phyloP scores from a whole-genome alignment of 176 grass and related monocot genomes.

The Aechmea fasciata region DNA sequence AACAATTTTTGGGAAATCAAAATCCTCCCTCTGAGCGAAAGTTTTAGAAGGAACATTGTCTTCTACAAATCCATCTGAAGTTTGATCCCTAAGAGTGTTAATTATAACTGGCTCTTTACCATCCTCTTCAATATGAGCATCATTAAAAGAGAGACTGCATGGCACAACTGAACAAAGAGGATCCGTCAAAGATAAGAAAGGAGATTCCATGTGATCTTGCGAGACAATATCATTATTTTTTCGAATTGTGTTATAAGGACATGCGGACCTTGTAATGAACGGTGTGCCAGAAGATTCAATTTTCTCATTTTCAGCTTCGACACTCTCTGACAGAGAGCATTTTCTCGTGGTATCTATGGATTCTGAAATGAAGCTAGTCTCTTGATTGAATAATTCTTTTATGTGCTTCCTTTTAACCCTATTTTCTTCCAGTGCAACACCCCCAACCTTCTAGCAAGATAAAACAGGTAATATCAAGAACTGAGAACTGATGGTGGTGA shows the following conservation, averaged over 20 bases:
- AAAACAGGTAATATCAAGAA: slow-evolving; percentile 1
- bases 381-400: slow-evolving; percentile 34
- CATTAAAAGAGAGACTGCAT: slow-evolving; percentile 59
- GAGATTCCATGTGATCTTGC: slow-evolving; percentile 28
- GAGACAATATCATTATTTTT: slow-evolving; percentile 16
- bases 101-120: slow-evolving; percentile 14
- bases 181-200: slow-evolving; percentile 46
- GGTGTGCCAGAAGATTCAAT: slow-evolving; percentile 54
- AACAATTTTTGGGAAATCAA: slow-evolving; percentile 20
- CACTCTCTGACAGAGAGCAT: slow-evolving; percentile 24
- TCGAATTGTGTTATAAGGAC: slow-evolving; percentile 24
- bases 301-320: slow-evolving; percentile 38
- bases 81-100: slow-evolving; percentile 18
- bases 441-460: slow-evolving; percentile 35
- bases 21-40: slow-evolving; percentile 15
- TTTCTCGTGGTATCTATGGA: slow-evolving; percentile 38
- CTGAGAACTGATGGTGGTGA: neutral
- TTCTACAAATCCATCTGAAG: slow-evolving; percentile 7
- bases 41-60: slow-evolving; percentile 11
- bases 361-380: slow-evolving; percentile 93
- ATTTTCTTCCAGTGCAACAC: slow-evolving; percentile 22
- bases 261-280: slow-evolving; percentile 22
- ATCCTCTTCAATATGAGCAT: slow-evolving; percentile 23
- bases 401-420: slow-evolving; percentile 37
- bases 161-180: slow-evolving; percentile 79